These are phyloP conservation scores for Iberis pinnata DNA, from an alignment of 345 rosid genomes.

Conservation along the genomic window DNA sequence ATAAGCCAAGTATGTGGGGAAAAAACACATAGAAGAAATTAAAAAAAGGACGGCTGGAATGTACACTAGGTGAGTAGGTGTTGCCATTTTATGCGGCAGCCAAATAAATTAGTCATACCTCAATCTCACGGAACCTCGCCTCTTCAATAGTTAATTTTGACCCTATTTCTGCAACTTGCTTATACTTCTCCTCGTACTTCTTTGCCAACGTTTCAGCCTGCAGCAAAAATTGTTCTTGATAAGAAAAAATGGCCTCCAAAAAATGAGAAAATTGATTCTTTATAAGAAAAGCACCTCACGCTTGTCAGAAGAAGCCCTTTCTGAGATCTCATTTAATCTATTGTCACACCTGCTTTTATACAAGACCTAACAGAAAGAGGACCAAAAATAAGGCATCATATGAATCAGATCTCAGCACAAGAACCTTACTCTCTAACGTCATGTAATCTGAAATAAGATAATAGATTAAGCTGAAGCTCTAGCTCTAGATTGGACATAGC, in stretches of 20 bases:
- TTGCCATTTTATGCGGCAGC: slow-evolving; percentile 16
- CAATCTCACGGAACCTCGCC: slow-evolving; percentile 84
- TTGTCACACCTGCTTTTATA: slow-evolving; percentile 96
- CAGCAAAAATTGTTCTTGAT: slow-evolving; percentile 24
- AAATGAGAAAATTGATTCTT: slow-evolving; percentile 8
- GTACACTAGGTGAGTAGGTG: background rate
- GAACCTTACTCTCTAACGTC: slow-evolving; percentile 7
- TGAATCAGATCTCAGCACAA: slow-evolving; percentile 10
- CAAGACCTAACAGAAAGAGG: slow-evolving; percentile 47
- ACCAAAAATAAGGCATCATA: slow-evolving; percentile 9
- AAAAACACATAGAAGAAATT: background rate
- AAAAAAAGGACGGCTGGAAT: slow-evolving; percentile 1
- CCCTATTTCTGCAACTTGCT: slow-evolving; percentile 91
- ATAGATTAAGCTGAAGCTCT: slow-evolving; percentile 5
- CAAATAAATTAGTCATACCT: slow-evolving; percentile 40
- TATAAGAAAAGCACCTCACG: slow-evolving; percentile 57
- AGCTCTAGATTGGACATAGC: slow-evolving; percentile 5
- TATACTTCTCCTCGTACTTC: slow-evolving; percentile 96
- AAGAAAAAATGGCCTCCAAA: slow-evolving; percentile 19
- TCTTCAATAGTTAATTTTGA: slow-evolving; percentile 93
- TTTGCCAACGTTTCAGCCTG: slow-evolving; percentile 84
- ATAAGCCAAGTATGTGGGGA: background rate
- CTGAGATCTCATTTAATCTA: slow-evolving; percentile 86
- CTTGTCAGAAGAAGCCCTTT: slow-evolving; percentile 87
- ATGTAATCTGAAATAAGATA: slow-evolving; percentile 7